These are phyloP conservation scores for Diaporthe sp. DNA, from an alignment of 2,329 filamentous ascomycete species.

Conservation along the genomic window DNA sequence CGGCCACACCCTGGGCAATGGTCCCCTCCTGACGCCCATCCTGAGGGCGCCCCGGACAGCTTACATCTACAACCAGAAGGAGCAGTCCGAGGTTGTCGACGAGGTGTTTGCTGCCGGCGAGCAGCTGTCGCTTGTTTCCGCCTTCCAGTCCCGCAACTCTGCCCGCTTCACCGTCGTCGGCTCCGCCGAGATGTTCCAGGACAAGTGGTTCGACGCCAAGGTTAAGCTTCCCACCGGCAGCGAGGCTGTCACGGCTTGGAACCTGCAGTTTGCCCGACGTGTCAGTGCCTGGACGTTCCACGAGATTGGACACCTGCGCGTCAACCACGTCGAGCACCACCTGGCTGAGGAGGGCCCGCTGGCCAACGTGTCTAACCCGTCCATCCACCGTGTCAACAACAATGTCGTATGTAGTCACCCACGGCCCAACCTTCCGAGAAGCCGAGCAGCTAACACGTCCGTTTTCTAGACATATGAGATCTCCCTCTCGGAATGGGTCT, in stretches of 20 bases:
- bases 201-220: conserved; percentile 89
- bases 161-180: conserved; percentile 90
- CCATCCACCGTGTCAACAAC: conserved; percentile 95
- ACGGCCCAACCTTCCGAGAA: no score
- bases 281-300: conserved; percentile 97
- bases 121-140: conserved; percentile 88
- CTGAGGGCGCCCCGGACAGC: conserved; percentile 86
- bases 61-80: conserved; percentile 95
- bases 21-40: conserved; percentile 84
- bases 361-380: conserved; percentile 78
- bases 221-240: conserved; percentile 73
- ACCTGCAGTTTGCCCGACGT: conserved; percentile 87
- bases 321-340: conserved; percentile 86
- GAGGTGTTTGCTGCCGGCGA: conserved; percentile 87
- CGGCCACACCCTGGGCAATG: conserved; percentile 85
- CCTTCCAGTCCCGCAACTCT: conserved; percentile 92
- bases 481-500: conserved; percentile 87
- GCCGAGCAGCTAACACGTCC: conserved; percentile 47
- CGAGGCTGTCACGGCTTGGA: conserved; percentile 75
- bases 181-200: conserved; percentile 86
- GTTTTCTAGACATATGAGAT: conserved; percentile 82
- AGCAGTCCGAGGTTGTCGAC: conserved; percentile 79
- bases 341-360: conserved; percentile 66
- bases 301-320: conserved; percentile 89
- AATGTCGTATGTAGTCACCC: conserved; percentile 80